phyloP scores from a whole-genome alignment of 202 grass and related monocot species.

The Schoenoplectus tabernaemontani region DNA sequence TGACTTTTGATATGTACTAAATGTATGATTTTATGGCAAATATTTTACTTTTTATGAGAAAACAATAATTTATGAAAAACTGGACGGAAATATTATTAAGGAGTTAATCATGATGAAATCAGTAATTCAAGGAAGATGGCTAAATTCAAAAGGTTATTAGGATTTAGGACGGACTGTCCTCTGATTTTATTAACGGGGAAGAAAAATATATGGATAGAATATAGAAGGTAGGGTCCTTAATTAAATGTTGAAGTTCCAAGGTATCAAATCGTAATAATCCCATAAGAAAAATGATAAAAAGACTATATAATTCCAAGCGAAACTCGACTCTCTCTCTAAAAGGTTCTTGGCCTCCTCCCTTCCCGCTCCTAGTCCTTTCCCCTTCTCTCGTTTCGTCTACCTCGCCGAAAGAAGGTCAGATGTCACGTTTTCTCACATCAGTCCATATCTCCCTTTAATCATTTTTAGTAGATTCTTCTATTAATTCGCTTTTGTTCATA shows the following conservation, averaged over 20 bases:
- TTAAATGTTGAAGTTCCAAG: neutral
- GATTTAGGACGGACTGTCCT: neutral
- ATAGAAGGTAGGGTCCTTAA: neutral
- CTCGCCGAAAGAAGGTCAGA: neutral
- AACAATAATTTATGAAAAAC: neutral
- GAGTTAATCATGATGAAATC: too few species aligned
- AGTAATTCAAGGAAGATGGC: too few species aligned
- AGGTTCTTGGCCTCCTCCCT: neutral
- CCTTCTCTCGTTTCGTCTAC: neutral
- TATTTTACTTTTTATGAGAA: too few species aligned
- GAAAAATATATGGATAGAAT: neutral
- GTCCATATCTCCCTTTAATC: neutral
- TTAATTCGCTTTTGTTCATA: neutral
- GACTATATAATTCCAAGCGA: slow-evolving; percentile 6
- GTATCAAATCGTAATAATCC: neutral
- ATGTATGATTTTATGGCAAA: neutral
- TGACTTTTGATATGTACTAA: neutral
- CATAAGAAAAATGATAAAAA: neutral
- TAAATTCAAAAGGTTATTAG: too few species aligned
- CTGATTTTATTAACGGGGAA: neutral
- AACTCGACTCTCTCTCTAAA: slow-evolving; percentile 4
- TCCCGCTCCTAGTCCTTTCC: neutral
- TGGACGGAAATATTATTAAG: too few species aligned
- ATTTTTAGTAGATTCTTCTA: neutral
- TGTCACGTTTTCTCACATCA: neutral